phyloP scores from a whole-genome alignment of 495 filamentous ascomycete species.

The Penicilliopsis zonata region DNA sequence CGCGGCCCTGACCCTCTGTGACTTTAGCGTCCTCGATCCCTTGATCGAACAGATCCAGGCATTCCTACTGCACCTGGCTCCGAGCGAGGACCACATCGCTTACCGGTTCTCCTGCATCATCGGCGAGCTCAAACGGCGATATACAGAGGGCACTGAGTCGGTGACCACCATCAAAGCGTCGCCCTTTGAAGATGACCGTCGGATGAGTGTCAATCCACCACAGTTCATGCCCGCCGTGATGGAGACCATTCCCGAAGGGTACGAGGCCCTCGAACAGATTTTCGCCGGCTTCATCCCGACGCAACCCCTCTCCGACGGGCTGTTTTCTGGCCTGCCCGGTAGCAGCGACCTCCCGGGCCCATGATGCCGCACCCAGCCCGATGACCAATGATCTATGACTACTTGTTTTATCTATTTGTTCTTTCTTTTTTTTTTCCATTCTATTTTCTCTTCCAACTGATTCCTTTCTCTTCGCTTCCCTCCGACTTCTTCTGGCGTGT shows the following conservation, averaged over 20 bases:
- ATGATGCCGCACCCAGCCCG: no score
- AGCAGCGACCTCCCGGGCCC: no score
- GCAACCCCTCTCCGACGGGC: background rate
- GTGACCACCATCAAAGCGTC: conserved; percentile 1
- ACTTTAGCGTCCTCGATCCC: conserved; percentile 24
- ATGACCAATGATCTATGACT: no score
- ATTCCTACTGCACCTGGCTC: conserved; percentile 25
- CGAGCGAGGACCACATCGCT: conserved; percentile 24
- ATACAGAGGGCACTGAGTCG: conserved; percentile 8
- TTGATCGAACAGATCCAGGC: conserved; percentile 25
- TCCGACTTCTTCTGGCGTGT: no score
- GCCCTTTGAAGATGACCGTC: conserved; percentile 5
- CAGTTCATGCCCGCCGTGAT: conserved; percentile 6
- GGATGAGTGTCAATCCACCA: conserved; percentile 5
- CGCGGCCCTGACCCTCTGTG: conserved; percentile 28
- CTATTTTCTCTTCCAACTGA: no score
- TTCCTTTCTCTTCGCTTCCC: no score
- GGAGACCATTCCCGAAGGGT: conserved; percentile 6
- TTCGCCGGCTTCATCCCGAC: conserved; percentile 7
- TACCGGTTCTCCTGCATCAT: conserved; percentile 22
- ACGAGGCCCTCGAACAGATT: conserved; percentile 5
- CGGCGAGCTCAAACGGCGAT: conserved; percentile 17
- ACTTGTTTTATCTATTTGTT: no score
- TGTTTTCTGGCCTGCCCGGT: no score
- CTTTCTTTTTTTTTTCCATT: no score